A percentile compares a stretch with the other conserved stretches of the same genome.
Evolutionary conservation across 495 filamentous ascomycete species (phyloP).

Genomic region (Penicillium chermesinum): DNA sequence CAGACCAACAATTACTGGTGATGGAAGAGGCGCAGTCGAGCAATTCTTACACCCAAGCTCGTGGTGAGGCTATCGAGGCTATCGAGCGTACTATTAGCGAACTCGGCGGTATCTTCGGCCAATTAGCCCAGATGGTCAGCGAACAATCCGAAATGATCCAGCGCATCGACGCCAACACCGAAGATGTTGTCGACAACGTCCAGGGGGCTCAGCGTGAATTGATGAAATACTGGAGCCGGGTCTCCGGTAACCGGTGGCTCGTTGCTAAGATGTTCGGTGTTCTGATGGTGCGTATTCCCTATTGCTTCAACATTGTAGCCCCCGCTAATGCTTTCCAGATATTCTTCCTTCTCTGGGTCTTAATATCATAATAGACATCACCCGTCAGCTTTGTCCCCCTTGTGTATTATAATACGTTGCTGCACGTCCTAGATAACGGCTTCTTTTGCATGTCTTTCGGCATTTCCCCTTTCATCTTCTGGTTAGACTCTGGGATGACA

Average conservation of each 20-base stretch:
- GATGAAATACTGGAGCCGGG: slow-evolving; percentile 93
- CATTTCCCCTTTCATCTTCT: slow-evolving; percentile 14
- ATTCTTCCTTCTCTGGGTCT: slow-evolving; percentile 57
- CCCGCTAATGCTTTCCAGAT: slow-evolving; percentile 33
- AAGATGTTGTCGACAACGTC: slow-evolving; percentile 95
- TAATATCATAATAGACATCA: slow-evolving; percentile 47
- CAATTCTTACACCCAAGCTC: slow-evolving; percentile 86
- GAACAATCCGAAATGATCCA: slow-evolving; percentile 95
- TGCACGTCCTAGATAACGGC: slow-evolving; percentile 7
- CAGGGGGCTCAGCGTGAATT: slow-evolving; percentile 88
- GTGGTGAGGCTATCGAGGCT: slow-evolving; percentile 92
- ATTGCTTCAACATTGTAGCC: not conserved
- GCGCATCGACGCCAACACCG: slow-evolving; percentile 90
- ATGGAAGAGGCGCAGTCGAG: slow-evolving; percentile 88
- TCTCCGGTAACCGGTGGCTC: slow-evolving; percentile 92
- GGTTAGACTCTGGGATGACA: slow-evolving; percentile 23
- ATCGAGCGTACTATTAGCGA: slow-evolving; percentile 95
- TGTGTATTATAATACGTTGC: slow-evolving; percentile 39
- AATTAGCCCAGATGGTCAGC: slow-evolving; percentile 94
- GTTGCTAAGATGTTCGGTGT: slow-evolving; percentile 99
- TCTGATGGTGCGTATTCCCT: slow-evolving; percentile 53
- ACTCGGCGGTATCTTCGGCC: slow-evolving; percentile 91
- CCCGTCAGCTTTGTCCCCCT: slow-evolving; percentile 9
- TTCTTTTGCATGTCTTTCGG: slow-evolving; percentile 16
- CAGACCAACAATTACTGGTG: slow-evolving; percentile 83